phyloP scores from a whole-genome alignment of 169 alveolate genomes.

The Plasmodium knowlesi region DNA sequence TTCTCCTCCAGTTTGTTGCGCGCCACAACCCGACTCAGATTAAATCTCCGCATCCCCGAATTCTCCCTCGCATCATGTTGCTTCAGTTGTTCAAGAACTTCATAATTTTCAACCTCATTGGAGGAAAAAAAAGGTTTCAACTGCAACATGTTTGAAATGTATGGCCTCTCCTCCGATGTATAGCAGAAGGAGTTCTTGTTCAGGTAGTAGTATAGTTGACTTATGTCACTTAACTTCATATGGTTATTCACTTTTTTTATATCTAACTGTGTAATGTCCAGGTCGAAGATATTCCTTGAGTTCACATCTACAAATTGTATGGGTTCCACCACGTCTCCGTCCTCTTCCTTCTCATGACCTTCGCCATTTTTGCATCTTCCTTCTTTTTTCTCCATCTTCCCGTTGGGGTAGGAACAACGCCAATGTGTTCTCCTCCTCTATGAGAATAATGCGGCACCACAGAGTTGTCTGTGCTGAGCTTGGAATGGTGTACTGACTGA shows the following conservation, averaged over 20 bases:
- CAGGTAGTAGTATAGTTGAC: constrained; percentile 19
- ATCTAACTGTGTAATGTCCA: constrained; percentile 18
- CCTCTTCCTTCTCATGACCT: background rate
- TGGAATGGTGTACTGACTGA: background rate
- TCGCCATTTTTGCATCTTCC: background rate
- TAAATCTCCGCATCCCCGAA: background rate
- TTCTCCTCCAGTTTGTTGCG: background rate
- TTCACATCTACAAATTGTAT: constrained; percentile 30
- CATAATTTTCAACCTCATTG: background rate
- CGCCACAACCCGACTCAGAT: background rate
- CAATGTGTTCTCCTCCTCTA: background rate
- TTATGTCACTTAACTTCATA: constrained; percentile 29
- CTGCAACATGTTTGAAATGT: constrained; percentile 7
- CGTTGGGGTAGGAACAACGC: background rate
- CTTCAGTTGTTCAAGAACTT: background rate
- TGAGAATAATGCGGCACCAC: background rate
- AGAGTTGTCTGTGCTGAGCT: background rate
- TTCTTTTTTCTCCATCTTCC: background rate
- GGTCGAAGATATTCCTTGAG: constrained; percentile 18
- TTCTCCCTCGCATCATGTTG: background rate
- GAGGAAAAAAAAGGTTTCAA: background rate
- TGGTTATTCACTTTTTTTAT: constrained; percentile 42
- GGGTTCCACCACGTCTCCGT: background rate
- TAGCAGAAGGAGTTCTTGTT: constrained; percentile 15
- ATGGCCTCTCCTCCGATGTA: constrained; percentile 4